Conservation (phyloP, 1,284 basidiomycete genomes). For the Phellopilus nigrolimitatus region DNA sequence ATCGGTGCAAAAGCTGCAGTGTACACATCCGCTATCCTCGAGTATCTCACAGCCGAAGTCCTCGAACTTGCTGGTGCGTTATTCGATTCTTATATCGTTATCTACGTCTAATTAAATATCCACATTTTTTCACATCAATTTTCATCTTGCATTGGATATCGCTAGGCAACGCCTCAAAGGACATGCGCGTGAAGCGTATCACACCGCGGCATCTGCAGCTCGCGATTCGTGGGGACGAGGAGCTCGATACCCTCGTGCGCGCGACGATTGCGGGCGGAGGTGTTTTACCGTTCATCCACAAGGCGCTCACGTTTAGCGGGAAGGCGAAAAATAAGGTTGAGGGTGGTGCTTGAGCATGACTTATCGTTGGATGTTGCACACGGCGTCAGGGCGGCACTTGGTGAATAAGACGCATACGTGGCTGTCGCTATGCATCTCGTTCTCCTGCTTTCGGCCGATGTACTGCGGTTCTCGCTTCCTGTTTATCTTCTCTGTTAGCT, state of each 20-base stretch:
- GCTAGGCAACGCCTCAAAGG: conserved; percentile 98
- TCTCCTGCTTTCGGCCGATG: too few relatives aligned
- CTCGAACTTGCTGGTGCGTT: conserved; percentile 79
- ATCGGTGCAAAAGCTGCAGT: too few relatives aligned
- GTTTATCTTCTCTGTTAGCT: too few relatives aligned
- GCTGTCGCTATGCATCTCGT: too few relatives aligned
- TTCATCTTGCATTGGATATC: not conserved
- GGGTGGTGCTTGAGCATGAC: too few relatives aligned
- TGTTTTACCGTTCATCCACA: conserved; percentile 96
- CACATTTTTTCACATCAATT: not conserved
- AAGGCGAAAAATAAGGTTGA: not conserved
- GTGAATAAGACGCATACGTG: too few relatives aligned
- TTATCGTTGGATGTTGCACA: too few relatives aligned
- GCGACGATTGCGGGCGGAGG: conserved; percentile 64
- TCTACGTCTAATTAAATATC: not conserved
- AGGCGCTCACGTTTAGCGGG: conserved; percentile 40
- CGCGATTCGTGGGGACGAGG: conserved; percentile 80
- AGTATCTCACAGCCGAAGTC: conserved; percentile 89
- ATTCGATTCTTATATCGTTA: not conserved
- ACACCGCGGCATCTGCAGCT: conserved; percentile 91
- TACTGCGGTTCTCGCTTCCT: too few relatives aligned
- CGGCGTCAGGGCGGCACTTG: too few relatives aligned
- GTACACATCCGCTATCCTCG: conserved; percentile 87
- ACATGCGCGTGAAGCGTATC: conserved; percentile 94
- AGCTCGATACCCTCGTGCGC: conserved; percentile 74